phyloP scores from a whole-genome alignment of 2,329 filamentous ascomycete genomes.

The Pseudocercospora pini-densiflorae region DNA sequence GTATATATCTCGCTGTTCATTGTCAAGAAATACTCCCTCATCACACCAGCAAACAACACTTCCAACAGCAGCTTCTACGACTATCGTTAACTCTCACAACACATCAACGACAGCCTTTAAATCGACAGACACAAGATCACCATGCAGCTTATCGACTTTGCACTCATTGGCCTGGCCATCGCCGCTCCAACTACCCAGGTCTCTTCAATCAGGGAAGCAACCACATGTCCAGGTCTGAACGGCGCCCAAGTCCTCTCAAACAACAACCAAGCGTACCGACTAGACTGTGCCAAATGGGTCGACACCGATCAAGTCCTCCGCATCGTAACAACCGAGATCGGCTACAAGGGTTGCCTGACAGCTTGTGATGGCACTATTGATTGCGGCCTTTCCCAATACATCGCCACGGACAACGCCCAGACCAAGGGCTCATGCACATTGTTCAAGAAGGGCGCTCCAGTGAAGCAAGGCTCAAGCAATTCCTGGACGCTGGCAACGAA shows the following conservation, averaged over 20 bases:
- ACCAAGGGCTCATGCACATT: slow-evolving; percentile 18
- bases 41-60: not conserved
- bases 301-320: slow-evolving; percentile 17
- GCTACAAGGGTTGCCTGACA: slow-evolving; percentile 21
- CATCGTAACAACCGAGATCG: slow-evolving; percentile 14
- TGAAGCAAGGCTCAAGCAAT: slow-evolving; percentile 12
- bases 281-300: slow-evolving; percentile 21
- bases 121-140: not conserved
- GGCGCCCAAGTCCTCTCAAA: slow-evolving; percentile 7
- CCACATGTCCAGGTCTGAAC: slow-evolving; percentile 14
- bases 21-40: not conserved
- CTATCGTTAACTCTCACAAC: not conserved
- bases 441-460: slow-evolving; percentile 1
- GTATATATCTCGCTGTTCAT: not conserved
- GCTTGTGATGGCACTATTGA: slow-evolving; percentile 22
- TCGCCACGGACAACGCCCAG: slow-evolving; percentile 14
- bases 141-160: slow-evolving; percentile 17
- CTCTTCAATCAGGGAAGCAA: not conserved
- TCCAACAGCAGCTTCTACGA: not conserved
- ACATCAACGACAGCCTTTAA: not conserved
- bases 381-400: slow-evolving; percentile 19
- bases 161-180: slow-evolving; percentile 7
- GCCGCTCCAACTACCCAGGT: slow-evolving; percentile 3
- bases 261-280: slow-evolving; percentile 18
- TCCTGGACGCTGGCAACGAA: slow-evolving; percentile 16